These are phyloP conservation scores for Inonotus hispidus DNA, from an alignment of 1,284 basidiomycete genomes.

Conservation along the genomic window DNA sequence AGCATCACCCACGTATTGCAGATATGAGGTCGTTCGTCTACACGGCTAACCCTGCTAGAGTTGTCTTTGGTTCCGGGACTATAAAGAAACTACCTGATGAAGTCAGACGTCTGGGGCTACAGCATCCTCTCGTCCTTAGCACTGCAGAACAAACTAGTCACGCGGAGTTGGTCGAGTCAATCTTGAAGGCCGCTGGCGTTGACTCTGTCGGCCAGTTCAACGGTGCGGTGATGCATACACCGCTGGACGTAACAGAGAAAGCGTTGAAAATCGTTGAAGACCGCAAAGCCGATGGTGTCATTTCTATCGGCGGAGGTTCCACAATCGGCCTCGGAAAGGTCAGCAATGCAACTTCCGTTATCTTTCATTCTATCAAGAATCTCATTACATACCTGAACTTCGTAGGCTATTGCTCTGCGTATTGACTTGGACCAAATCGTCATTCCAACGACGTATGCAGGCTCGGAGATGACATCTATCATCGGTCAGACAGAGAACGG, in stretches of 20 bases:
- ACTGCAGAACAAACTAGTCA: slow-evolving; percentile 28
- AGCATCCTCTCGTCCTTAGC: slow-evolving; percentile 33
- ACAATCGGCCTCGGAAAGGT: slow-evolving; percentile 38
- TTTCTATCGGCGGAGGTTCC: slow-evolving; percentile 40
- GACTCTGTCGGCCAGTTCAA: slow-evolving; percentile 28
- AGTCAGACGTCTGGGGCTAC: slow-evolving; percentile 30
- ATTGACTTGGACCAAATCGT: slow-evolving; percentile 39
- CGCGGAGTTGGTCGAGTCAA: slow-evolving; percentile 26
- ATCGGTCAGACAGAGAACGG: slow-evolving; percentile 41
- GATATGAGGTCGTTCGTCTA: slow-evolving; percentile 32
- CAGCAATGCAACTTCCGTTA: neutral
- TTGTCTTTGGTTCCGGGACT: slow-evolving; percentile 38
- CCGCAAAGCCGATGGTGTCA: slow-evolving; percentile 35
- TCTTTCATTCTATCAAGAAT: neutral
- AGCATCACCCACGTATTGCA: neutral
- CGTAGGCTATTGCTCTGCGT: slow-evolving; percentile 33
- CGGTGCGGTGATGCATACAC: slow-evolving; percentile 42
- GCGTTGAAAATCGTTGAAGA: slow-evolving; percentile 29
- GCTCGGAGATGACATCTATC: slow-evolving; percentile 40
- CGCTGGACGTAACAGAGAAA: slow-evolving; percentile 35
- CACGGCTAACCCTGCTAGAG: slow-evolving; percentile 35
- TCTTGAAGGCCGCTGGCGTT: slow-evolving; percentile 25
- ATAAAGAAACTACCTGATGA: slow-evolving; percentile 33
- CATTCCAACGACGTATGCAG: slow-evolving; percentile 42
- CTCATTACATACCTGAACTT: neutral